Evolutionary conservation across 768 basidiomycete species (phyloP), one percentile per base, ranked within the genome.

Genomic region (Psilocybe cubensis): DNA sequence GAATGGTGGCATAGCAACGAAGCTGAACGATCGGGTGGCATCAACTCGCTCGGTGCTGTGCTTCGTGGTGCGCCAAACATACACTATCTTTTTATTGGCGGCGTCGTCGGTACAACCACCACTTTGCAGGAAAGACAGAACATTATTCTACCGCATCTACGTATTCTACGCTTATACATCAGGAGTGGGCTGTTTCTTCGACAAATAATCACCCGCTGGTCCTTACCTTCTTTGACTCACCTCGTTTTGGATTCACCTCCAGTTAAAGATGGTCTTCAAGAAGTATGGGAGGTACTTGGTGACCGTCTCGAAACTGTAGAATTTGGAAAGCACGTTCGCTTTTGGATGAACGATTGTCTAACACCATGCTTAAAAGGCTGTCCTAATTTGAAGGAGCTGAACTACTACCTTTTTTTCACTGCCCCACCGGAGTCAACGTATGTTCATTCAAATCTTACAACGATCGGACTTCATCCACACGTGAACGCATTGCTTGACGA

Each of bases 1-100:
- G 87, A 89, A 47, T 89, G 87, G 86, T 88, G 85, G 84, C 80
- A 88, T 63, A 68, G 82, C 61, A 73, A 67, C 25, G 79, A 78
- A 33, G 87, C 87, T 20, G 81, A 83, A 35, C 78, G 83, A 43
- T 77, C 83, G 17, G 87, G 87, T 1, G 88, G 87, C 5, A 83
- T 89, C 58, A 89, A 89, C 68, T 84, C 81, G 6, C 72, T 90
- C 40, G 64, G 66, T 2, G 70, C 79, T 50, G 83, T 87, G 57
- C 77, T 90, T 23, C 71, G 67, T 8, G 72, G 70, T 44, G 68
- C 86, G 3, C 85, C 88, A 6, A 83, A 81, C 56, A 65, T 89
- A 46, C 75, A 78, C 47, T 88, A 83, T 63, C 82, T 89, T 50
- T 75, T 82, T 57, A 68, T 88, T 20, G 83, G 82, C 21, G 85